A percentile compares a stretch with the other conserved stretches of the same genome.
Conservation (phyloP, 805 yeast genomes). For the Saccharomycopsis capsularis region DNA sequence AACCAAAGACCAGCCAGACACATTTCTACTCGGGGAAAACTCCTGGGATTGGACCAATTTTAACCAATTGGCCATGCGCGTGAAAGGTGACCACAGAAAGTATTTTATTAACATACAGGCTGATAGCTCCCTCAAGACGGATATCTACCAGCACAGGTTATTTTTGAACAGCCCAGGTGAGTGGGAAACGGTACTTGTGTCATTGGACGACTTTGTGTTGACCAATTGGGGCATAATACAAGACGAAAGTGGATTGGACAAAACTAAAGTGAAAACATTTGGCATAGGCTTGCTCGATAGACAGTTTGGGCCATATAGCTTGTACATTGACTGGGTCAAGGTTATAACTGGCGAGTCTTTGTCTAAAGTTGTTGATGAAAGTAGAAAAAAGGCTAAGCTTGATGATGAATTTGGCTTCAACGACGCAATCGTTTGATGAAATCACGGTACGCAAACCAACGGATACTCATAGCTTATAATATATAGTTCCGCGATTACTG, state of each 20-base stretch:
- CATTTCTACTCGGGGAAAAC: conserved; percentile 30
- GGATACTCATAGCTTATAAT: too few relatives aligned
- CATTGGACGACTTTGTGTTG: conserved; percentile 70
- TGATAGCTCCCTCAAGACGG: conserved; percentile 69
- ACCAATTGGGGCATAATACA: conserved; percentile 76
- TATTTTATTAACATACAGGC: conserved; percentile 78
- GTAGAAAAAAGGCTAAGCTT: conserved; percentile 23
- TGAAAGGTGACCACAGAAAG: conserved; percentile 66
- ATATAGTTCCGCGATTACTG: too few relatives aligned
- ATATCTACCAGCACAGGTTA: conserved; percentile 74
- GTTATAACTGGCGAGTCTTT: conserved; percentile 54
- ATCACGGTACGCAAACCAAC: too few relatives aligned
- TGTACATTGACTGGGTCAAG: conserved; percentile 67
- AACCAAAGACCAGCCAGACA: conserved; percentile 52
- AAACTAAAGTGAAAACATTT: conserved; percentile 56
- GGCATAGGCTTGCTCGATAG: conserved; percentile 77
- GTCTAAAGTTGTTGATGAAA: conserved; percentile 33
- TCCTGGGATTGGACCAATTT: conserved; percentile 69
- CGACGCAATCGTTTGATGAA: too few relatives aligned
- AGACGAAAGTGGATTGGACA: conserved; percentile 51
- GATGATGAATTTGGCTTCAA: too few relatives aligned
- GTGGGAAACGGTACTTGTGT: conserved; percentile 81
- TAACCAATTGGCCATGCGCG: conserved; percentile 57
- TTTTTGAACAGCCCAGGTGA: conserved; percentile 63
- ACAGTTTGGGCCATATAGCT: conserved; percentile 66